Evolutionary conservation across 2,329 filamentous ascomycete species (phyloP).

Genomic region (Fusarium sambucinum): DNA sequence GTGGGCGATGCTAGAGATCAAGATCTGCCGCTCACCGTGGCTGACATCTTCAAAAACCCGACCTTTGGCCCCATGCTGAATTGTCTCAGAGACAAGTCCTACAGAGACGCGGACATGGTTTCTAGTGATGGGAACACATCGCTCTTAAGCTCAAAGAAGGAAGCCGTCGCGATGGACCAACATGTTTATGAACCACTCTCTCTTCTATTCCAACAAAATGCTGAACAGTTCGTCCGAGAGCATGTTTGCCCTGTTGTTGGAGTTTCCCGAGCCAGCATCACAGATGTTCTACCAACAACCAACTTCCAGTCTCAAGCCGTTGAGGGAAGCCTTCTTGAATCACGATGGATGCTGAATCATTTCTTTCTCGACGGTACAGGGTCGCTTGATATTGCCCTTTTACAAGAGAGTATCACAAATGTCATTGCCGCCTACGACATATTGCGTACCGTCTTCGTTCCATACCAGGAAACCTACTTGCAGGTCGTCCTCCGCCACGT

Average conservation of each 20-base stretch:
- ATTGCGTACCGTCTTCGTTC: slow-evolving; percentile 37
- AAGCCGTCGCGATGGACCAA: background rate
- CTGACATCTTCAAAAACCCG: slow-evolving; percentile 42
- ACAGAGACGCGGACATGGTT: slow-evolving; percentile 20
- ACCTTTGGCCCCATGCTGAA: slow-evolving; percentile 29
- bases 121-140: slow-evolving; percentile 11
- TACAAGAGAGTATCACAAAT: slow-evolving; percentile 31
- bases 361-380: slow-evolving; percentile 28
- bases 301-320: slow-evolving; percentile 39
- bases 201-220: slow-evolving; percentile 3
- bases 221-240: slow-evolving; percentile 28
- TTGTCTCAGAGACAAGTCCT: slow-evolving; percentile 14
- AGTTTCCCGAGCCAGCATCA: slow-evolving; percentile 41
- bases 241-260: slow-evolving; percentile 33
- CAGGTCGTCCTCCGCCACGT: slow-evolving; percentile 32
- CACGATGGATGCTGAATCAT: slow-evolving; percentile 41
- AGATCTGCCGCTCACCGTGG: slow-evolving; percentile 32
- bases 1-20: slow-evolving; percentile 30
- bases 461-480: slow-evolving; percentile 13
- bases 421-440: slow-evolving; percentile 30
- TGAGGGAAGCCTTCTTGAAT: slow-evolving; percentile 27
- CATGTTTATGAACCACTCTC: slow-evolving; percentile 22
- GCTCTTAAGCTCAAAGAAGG: slow-evolving; percentile 5
- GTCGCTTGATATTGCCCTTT: slow-evolving; percentile 4
- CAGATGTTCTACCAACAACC: slow-evolving; percentile 40